Percentiles rank a stretch among this genome's conserved stretches.
Conservation (phyloP, 805 yeast species). For the Spathaspora arborariae region DNA sequence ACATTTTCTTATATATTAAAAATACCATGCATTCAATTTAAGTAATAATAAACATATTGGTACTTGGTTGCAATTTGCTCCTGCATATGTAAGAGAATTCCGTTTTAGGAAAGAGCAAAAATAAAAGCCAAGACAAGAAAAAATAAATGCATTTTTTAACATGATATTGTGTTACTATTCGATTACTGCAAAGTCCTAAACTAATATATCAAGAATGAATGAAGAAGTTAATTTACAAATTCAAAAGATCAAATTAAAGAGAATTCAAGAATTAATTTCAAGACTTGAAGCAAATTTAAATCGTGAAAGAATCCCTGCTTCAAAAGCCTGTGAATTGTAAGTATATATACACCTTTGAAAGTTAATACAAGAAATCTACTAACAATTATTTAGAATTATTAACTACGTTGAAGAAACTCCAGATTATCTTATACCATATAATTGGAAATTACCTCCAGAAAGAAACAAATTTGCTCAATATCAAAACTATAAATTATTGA, state of each 20-base stretch:
- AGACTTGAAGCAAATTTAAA: conserved; percentile 49
- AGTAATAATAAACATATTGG: too few species aligned
- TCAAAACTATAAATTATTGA: conserved; percentile 12
- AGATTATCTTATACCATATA: conserved; percentile 44
- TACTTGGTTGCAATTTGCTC: too few species aligned
- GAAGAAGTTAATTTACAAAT: conserved; percentile 35
- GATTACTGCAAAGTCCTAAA: background rate
- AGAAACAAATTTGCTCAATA: conserved; percentile 30
- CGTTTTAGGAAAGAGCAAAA: too few species aligned
- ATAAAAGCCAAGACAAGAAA: too few species aligned
- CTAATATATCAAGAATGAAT: conserved; percentile 4
- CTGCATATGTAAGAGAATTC: too few species aligned
- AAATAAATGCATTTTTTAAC: background rate
- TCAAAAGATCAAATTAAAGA: conserved; percentile 52
- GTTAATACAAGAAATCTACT: background rate
- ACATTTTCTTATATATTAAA: too few species aligned
- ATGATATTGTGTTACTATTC: background rate
- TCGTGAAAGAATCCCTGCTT: conserved; percentile 59
- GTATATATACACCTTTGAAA: conserved; percentile 8
- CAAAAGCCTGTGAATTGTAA: conserved; percentile 52
- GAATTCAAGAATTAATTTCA: conserved; percentile 55
- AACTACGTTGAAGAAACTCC: conserved; percentile 40
- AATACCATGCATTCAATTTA: too few species aligned
- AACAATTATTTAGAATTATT: conserved; percentile 27
- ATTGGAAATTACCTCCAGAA: conserved; percentile 38